Evolutionary conservation across 352 stramenopile species (phyloP), one percentile per base, ranked within the genome.

Genomic region (Pythium phragmitis): DNA sequence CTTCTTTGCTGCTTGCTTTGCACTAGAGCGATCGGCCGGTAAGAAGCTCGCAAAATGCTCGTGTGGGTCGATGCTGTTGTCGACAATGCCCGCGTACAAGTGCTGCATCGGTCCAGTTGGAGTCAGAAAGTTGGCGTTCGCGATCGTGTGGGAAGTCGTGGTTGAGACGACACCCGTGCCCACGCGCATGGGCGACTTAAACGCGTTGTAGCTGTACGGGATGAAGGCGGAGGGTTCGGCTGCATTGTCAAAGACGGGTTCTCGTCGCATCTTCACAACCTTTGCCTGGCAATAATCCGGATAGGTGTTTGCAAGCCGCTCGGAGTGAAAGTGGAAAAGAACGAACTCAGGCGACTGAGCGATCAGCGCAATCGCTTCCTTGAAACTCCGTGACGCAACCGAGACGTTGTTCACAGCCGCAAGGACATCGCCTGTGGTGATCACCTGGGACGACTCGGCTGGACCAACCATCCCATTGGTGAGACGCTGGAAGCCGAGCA

Each of bases 31-130:
- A 19, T 79, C 79, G 1, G 76, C 72, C 11, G 88, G 85, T 36
- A 95, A 62, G 46, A 96, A 96, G 50, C 85, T 96, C 2, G 85
- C 84, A 51, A 95, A 96, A 57, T 95, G 88, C 34, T 96, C 88
- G 34, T 96, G 86, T 7, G 88, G 87, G 57, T 96, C 88, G 46
- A 96, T 92, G 41, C 80, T 95, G 65, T 94, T 94, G 69, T 95
- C 86, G n/a, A 95, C 86, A 17, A 95, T 88, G 0, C 83, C 88
- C 3, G 88, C 79, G 46, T 94, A 94, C 46, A 96, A 60, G 65
- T 95, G 85, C 51, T 95, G 86, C 86, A 96, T 94, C 8, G 88
- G 86, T 12, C 88, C 88, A 26, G 68, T 94, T 23, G 88, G 87
- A 5, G 84, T 74, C 19, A 90, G 88, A 49, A 88, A 94, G 51